Evolutionary conservation across 1,139 yeast species (phyloP).

Genomic region (Diutina pseudorugosa): DNA sequence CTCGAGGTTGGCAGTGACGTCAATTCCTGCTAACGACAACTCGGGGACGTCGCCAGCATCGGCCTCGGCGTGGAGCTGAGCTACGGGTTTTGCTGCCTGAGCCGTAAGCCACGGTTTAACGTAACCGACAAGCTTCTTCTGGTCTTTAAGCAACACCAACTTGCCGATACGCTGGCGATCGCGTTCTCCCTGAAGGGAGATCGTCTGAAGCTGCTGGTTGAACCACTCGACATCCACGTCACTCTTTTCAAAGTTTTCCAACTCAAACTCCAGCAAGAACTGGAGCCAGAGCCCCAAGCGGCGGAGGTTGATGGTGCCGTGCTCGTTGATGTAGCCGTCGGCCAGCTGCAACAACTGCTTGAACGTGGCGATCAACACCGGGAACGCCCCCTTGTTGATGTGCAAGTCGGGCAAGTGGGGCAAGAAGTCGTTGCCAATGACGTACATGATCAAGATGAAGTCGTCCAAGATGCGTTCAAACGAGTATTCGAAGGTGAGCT

Average conservation of each 20-base stretch:
- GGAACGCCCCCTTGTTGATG: slow-evolving; percentile 91
- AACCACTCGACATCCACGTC: slow-evolving; percentile 52
- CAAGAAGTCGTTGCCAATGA: slow-evolving; percentile 95
- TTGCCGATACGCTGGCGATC: slow-evolving; percentile 58
- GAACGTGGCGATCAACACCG: slow-evolving; percentile 73
- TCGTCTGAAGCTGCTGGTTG: slow-evolving; percentile 68
- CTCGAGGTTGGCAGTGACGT: not conserved
- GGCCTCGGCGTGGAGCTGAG: slow-evolving; percentile 12
- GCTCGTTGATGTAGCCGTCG: slow-evolving; percentile 77
- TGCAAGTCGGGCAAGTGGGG: slow-evolving; percentile 94
- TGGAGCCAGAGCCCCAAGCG: slow-evolving; percentile 65
- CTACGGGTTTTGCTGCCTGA: slow-evolving; percentile 1
- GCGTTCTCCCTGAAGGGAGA: slow-evolving; percentile 61
- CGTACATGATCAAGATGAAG: slow-evolving; percentile 98
- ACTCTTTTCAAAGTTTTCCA: slow-evolving; percentile 60
- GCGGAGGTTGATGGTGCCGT: slow-evolving; percentile 66
- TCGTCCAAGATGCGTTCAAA: slow-evolving; percentile 94
- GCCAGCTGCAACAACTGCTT: slow-evolving; percentile 54
- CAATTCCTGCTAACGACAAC: slow-evolving; percentile 11
- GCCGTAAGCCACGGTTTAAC: slow-evolving; percentile 59
- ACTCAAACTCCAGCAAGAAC: slow-evolving; percentile 63
- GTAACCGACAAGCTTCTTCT: slow-evolving; percentile 49
- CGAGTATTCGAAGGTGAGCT: slow-evolving; percentile 56
- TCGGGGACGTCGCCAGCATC: slow-evolving; percentile 12
- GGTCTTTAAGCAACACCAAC: slow-evolving; percentile 55